A percentile compares a stretch with the other conserved stretches of the same genome.
Evolutionary conservation across 352 stramenopile genomes (phyloP).

Genomic region (Pythium apleroticum): DNA sequence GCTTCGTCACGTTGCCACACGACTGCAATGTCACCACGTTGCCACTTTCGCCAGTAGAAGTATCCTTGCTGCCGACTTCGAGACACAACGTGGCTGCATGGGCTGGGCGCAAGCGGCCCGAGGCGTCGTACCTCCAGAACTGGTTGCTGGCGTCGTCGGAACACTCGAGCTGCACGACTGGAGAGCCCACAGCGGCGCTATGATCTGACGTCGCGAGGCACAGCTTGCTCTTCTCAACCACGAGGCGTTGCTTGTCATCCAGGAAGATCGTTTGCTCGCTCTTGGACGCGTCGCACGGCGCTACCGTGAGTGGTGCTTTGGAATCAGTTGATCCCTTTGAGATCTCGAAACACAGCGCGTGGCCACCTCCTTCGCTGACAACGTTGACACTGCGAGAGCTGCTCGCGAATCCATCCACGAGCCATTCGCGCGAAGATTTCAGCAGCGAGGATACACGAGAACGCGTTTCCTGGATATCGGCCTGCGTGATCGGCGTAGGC

Average conservation of each 20-base stretch:
- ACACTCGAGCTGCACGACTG: conserved; percentile 16
- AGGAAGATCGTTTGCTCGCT: conserved; percentile 4
- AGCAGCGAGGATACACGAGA: conserved; percentile 9
- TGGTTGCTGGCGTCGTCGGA: conserved; percentile 20
- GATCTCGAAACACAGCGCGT: conserved; percentile 14
- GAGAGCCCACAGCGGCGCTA: not conserved
- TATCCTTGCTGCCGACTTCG: not conserved
- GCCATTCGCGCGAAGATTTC: conserved; percentile 12
- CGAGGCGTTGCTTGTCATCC: conserved; percentile 12
- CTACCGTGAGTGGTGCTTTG: not conserved
- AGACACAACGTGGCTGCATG: conserved; percentile 16
- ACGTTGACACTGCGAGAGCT: not conserved
- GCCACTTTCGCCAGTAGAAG: not conserved
- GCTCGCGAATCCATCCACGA: conserved; percentile 11
- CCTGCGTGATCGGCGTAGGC: conserved; percentile 17
- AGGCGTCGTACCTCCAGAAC: conserved; percentile 20
- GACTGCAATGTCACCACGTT: not conserved
- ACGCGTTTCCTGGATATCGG: conserved; percentile 21
- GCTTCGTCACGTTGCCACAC: not conserved
- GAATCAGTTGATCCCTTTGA: not conserved
- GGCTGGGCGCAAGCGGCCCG: conserved; percentile 10
- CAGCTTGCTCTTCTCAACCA: conserved; percentile 5
- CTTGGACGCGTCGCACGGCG: not conserved
- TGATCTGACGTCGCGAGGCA: conserved; percentile 5
- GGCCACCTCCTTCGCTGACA: conserved; percentile 4